phyloP scores from a whole-genome alignment of 2,329 filamentous ascomycete genomes.

The Tolypocladium tundrense region DNA sequence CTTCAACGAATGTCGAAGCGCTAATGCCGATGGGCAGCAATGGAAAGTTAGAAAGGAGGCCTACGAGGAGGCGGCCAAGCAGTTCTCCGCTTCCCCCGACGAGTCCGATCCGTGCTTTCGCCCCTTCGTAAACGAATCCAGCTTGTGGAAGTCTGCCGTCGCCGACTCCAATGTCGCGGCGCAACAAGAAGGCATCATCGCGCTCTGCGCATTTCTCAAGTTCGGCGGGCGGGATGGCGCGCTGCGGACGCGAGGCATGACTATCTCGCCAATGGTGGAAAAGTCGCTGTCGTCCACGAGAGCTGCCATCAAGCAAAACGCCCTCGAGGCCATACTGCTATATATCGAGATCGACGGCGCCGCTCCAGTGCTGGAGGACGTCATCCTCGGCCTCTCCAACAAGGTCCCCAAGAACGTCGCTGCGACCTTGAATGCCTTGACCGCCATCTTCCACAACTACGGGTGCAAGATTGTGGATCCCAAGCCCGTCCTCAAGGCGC shows the following conservation, averaged over 20 bases:
- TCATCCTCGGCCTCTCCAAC: slow-evolving; percentile 71
- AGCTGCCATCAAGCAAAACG: slow-evolving; percentile 77
- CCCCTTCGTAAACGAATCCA: slow-evolving; percentile 76
- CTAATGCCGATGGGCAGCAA: slow-evolving; percentile 35
- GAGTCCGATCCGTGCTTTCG: slow-evolving; percentile 78
- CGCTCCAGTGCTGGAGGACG: slow-evolving; percentile 78
- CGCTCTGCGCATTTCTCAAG: slow-evolving; percentile 86
- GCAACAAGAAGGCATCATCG: slow-evolving; percentile 82
- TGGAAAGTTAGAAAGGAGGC: slow-evolving; percentile 97
- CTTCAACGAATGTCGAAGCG: not conserved
- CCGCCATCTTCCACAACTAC: slow-evolving; percentile 82
- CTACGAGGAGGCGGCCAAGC: slow-evolving; percentile 85
- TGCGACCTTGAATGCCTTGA: slow-evolving; percentile 62
- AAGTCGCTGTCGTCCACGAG: slow-evolving; percentile 84
- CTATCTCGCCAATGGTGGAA: slow-evolving; percentile 72
- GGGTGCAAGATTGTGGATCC: slow-evolving; percentile 91
- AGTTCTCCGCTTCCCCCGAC: slow-evolving; percentile 75
- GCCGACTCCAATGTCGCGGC: slow-evolving; percentile 94
- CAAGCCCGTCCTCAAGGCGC: slow-evolving; percentile 75
- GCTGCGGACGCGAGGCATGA: slow-evolving; percentile 63
- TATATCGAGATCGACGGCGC: slow-evolving; percentile 85
- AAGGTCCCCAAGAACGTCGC: slow-evolving; percentile 85
- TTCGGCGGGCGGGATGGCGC: slow-evolving; percentile 75
- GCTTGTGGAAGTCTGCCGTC: slow-evolving; percentile 85
- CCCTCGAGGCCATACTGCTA: slow-evolving; percentile 76